These are phyloP conservation scores for Aspergillus ochraceus DNA, from an alignment of 2,329 filamentous ascomycete genomes.

Conservation along the genomic window DNA sequence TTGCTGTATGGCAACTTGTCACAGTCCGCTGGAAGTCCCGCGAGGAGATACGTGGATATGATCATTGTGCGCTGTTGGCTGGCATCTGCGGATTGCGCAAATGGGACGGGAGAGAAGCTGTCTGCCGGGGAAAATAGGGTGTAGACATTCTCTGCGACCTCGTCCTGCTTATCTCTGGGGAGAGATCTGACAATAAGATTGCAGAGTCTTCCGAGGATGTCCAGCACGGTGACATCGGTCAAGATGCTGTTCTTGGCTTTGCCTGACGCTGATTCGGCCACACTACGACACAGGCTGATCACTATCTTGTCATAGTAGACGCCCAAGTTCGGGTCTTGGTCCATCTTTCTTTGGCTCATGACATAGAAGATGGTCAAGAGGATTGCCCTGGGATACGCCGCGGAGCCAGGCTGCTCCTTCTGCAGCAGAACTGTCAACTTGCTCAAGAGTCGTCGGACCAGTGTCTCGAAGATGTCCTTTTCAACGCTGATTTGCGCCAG, in stretches of 20 bases:
- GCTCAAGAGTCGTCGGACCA: constrained; percentile 63
- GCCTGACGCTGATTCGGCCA: constrained; percentile 37
- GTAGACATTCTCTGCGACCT: constrained; percentile 56
- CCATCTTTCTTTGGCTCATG: constrained; percentile 53
- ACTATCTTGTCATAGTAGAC: constrained; percentile 55
- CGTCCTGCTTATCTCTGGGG: constrained; percentile 52
- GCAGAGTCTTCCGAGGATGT: constrained; percentile 61
- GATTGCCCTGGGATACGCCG: constrained; percentile 59
- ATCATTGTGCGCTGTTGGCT: constrained; percentile 52
- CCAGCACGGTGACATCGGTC: constrained; percentile 55
- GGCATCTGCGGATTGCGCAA: constrained; percentile 28
- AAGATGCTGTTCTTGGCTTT: constrained; percentile 39
- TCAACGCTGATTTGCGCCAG: constrained; percentile 65
- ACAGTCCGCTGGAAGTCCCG: constrained; percentile 48
- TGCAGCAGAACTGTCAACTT: constrained; percentile 60
- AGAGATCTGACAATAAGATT: constrained; percentile 60
- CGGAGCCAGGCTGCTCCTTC: constrained; percentile 47
- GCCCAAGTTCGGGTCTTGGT: constrained; percentile 44
- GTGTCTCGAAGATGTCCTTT: constrained; percentile 62
- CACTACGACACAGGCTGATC: constrained; percentile 42
- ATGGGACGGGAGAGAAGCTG: constrained; percentile 37
- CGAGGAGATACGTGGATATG: constrained; percentile 58
- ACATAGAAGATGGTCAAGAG: constrained; percentile 63
- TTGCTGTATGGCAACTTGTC: constrained; percentile 31
- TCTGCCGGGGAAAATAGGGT: constrained; percentile 48